Evolutionary conservation across 148 eudicot species (phyloP).

Genomic region (Chenopodium berlandieri): DNA sequence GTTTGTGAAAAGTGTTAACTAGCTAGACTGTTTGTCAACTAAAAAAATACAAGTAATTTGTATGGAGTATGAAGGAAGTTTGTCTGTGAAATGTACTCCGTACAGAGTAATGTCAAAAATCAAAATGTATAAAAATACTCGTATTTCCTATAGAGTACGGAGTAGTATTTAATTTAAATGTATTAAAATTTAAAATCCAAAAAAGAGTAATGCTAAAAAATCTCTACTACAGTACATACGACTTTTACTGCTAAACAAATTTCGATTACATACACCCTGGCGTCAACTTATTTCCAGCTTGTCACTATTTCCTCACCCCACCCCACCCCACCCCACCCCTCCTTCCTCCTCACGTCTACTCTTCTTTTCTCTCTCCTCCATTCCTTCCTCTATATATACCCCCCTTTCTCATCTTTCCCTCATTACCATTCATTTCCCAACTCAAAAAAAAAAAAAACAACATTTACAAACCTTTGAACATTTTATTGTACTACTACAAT

Average conservation of each 20-base stretch:
- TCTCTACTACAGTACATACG: not conserved
- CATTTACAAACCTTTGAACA: no score
- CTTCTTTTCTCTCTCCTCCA: not conserved
- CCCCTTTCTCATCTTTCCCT: not conserved
- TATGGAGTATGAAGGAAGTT: no score
- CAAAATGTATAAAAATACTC: no score
- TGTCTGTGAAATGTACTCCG: no score
- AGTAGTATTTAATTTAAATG: no score
- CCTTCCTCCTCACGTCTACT: not conserved
- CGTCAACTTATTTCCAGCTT: conserved; percentile 30
- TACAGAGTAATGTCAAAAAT: no score
- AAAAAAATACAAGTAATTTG: no score
- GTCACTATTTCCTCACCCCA: not conserved
- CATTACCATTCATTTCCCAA: not conserved
- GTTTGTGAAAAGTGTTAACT: no score
- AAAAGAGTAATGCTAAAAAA: not conserved
- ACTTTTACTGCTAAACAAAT: not conserved
- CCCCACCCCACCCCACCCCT: not conserved
- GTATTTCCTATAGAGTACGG: no score
- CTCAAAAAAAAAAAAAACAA: not conserved
- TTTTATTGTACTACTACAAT: no score
- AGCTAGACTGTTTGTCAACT: no score
- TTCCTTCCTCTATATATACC: conserved; percentile 16
- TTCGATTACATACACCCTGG: conserved; percentile 31
- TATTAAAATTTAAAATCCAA: not conserved